Percentiles rank a stretch among this genome's conserved stretches.
These are phyloP conservation scores for Allantophomopsis cytisporea DNA, from an alignment of 2,329 filamentous ascomycete species.

Conservation along the genomic window DNA sequence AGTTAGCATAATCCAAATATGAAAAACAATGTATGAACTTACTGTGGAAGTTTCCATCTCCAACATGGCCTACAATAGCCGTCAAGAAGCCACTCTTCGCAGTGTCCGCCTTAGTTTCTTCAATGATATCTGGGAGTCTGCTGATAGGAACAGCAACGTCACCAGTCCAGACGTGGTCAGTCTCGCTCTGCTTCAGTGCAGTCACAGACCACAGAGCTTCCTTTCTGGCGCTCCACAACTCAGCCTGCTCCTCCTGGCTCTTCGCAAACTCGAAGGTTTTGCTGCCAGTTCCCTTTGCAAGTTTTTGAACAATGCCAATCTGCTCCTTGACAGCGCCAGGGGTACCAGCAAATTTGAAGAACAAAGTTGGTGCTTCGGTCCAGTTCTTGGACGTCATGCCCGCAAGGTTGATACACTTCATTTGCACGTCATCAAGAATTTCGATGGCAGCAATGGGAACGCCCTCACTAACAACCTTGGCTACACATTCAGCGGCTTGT, in stretches of 20 bases:
- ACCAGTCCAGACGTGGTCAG: slow-evolving; percentile 72
- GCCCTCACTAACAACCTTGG: slow-evolving; percentile 65
- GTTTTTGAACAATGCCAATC: slow-evolving; percentile 48
- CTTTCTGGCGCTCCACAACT: slow-evolving; percentile 75
- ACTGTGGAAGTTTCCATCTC: slow-evolving; percentile 67
- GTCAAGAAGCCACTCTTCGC: slow-evolving; percentile 40
- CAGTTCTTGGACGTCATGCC: slow-evolving; percentile 53
- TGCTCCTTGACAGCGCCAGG: slow-evolving; percentile 64
- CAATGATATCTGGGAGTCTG: slow-evolving; percentile 59
- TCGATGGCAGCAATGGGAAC: slow-evolving; percentile 86
- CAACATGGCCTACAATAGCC: slow-evolving; percentile 58
- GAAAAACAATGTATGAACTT: slow-evolving; percentile 8
- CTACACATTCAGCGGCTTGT: slow-evolving; percentile 47
- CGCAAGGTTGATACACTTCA: slow-evolving; percentile 54
- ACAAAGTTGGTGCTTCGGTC: slow-evolving; percentile 62
- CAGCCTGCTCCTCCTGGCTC: slow-evolving; percentile 53
- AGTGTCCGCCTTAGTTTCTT: slow-evolving; percentile 56
- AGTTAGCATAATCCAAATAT: background rate
- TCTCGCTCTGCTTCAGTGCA: slow-evolving; percentile 41
- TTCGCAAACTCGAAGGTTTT: slow-evolving; percentile 68
- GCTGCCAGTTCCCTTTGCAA: slow-evolving; percentile 48
- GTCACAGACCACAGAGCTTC: slow-evolving; percentile 74
- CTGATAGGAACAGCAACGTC: slow-evolving; percentile 78
- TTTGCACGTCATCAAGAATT: slow-evolving; percentile 85
- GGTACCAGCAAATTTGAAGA: slow-evolving; percentile 75